These are phyloP conservation scores for Cyberlindnera euphorbiiphila DNA, from an alignment of 805 yeast genomes.

Conservation along the genomic window DNA sequence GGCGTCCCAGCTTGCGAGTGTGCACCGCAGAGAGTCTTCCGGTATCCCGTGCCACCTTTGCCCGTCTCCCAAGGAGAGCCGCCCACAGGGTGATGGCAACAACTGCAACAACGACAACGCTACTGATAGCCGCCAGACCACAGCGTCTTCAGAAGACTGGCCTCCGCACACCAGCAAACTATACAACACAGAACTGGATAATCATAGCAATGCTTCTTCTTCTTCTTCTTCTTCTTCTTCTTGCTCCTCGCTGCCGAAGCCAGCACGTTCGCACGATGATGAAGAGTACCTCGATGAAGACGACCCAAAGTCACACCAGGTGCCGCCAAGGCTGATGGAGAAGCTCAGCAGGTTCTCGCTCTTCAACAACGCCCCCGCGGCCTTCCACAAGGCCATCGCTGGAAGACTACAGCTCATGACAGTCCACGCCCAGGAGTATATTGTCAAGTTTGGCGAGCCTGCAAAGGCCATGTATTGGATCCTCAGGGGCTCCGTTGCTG, in stretches of 20 bases:
- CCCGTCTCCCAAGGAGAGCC: too few species aligned
- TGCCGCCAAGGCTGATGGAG: constrained; percentile 55
- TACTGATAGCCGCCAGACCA: too few species aligned
- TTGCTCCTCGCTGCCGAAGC: not conserved
- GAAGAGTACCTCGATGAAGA: constrained; percentile 15
- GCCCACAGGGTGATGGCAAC: too few species aligned
- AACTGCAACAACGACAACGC: too few species aligned
- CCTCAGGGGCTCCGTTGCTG: constrained; percentile 69
- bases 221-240: too few species aligned
- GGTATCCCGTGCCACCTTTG: too few species aligned
- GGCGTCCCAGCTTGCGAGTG: too few species aligned
- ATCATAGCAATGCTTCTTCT: too few species aligned
- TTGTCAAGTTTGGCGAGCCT: constrained; percentile 68
- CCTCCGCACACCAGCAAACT: too few species aligned
- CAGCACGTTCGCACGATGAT: not conserved
- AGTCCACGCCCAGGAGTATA: constrained; percentile 63
- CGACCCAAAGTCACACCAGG: constrained; percentile 11
- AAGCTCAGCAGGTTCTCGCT: constrained; percentile 57
- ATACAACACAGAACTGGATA: too few species aligned
- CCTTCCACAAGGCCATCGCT: constrained; percentile 58
- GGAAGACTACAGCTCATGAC: constrained; percentile 55
- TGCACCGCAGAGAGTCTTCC: too few species aligned
- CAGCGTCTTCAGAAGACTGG: too few species aligned
- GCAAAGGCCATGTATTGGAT: constrained; percentile 80
- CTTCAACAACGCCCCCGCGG: constrained; percentile 61